Conservation (phyloP, 331 rosid species). For the Rosa hybrid region DNA sequence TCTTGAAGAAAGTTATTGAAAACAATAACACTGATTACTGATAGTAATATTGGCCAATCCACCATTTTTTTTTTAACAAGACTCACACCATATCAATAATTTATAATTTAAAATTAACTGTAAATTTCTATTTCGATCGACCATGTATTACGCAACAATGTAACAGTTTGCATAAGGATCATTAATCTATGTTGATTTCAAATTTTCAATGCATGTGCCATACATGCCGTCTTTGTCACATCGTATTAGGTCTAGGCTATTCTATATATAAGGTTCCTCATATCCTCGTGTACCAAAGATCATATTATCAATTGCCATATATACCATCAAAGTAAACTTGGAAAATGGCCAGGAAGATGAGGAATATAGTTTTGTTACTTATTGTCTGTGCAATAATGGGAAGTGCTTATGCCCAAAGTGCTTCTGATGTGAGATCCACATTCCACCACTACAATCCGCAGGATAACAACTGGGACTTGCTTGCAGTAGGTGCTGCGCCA, state of each 20-base stretch:
- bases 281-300: too few species aligned
- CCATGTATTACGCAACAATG: too few species aligned
- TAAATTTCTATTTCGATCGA: too few species aligned
- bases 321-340: not conserved
- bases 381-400: not conserved
- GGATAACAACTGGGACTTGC: slow-evolving; percentile 31
- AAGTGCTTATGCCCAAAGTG: slow-evolving; percentile 14
- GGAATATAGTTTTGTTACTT: not conserved
- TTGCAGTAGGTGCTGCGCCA: slow-evolving; percentile 30
- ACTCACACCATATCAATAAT: too few species aligned
- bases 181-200: not conserved
- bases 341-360: not conserved
- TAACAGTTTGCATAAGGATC: too few species aligned
- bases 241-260: not conserved
- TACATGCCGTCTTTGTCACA: not conserved
- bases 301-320: too few species aligned
- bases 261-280: not conserved
- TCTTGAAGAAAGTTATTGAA: too few species aligned
- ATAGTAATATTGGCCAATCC: too few species aligned
- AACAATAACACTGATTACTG: too few species aligned
- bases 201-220: not conserved
- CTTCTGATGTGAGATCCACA: slow-evolving; percentile 45
- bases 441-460: slow-evolving; percentile 43
- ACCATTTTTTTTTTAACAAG: too few species aligned
- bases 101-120: too few species aligned